Base-by-base conservation (phyloP, 371 early-diverging fungal species). In the Dichotomocladium elegans region DNA sequence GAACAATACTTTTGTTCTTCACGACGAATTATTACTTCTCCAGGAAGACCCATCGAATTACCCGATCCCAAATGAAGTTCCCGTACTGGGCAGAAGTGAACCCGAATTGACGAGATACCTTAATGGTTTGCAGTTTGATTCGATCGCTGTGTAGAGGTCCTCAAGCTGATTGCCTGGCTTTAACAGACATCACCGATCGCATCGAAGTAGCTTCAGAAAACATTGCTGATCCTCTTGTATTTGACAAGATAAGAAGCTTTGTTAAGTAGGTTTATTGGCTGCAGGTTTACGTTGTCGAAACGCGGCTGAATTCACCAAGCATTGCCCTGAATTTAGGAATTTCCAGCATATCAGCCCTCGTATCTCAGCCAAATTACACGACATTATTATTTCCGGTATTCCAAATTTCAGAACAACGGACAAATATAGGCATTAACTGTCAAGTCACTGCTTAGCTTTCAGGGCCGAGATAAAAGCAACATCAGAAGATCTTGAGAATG, bases 21-120 rank as follows among this genome's bases (percentile, higher is more conserved):
- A 88, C 56, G 88, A 89, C 55, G 86, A 92, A 62, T 74, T 92
- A 41, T 58, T 83, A 27, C 75, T 88, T 35, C 90, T 88, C 47
- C 85, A 87, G 52, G 79, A 80, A 51, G 75, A 77, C 26, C 41
- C 68, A 9, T n/a, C 31, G 3, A 58, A 59, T n/a, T 77, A 74
- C 40, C 69, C 65, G 43, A 76, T 89, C 24, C 68, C 80, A 4
- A 73, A 76, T 47, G 86, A 83, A 61, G 73, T 83, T 19, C 58
- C 74, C 19, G 75, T 90, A 43, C 68, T 72, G 24, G 79, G 85
- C 54, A 66, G 74, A 53, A 79, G 71, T 40, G 78, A 79, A 44
- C 70, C 76, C 34, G 72, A 79, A 19, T 61, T 81, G 37, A 70
- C 75, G 35, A 58, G 74, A 30, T 73, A 77, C 41, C 58, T 83